These are phyloP conservation scores for Trichomonascaceae sp. DNA, from an alignment of 1,139 yeast genomes.

Conservation along the genomic window DNA sequence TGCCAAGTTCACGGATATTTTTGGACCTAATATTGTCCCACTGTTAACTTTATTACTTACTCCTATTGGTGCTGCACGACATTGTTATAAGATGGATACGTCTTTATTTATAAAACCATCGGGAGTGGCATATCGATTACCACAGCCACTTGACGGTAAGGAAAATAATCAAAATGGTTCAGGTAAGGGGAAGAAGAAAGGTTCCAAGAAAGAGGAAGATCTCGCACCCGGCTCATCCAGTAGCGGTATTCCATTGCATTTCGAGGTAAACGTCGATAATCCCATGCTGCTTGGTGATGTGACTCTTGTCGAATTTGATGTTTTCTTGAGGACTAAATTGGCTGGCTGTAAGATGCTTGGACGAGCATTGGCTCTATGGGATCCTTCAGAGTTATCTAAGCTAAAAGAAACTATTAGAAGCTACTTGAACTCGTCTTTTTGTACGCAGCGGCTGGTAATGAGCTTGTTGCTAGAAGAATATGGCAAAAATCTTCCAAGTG, in stretches of 20 bases:
- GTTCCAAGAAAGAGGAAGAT: slow-evolving; percentile 4
- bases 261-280: slow-evolving; percentile 72
- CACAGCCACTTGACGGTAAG: slow-evolving; percentile 10
- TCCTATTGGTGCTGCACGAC: slow-evolving; percentile 90
- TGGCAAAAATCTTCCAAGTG: slow-evolving; percentile 36
- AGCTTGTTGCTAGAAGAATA: slow-evolving; percentile 71
- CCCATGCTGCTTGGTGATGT: slow-evolving; percentile 92
- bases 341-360: slow-evolving; percentile 78
- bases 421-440: slow-evolving; percentile 54
- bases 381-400: slow-evolving; percentile 30
- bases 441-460: slow-evolving; percentile 73
- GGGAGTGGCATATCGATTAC: slow-evolving; percentile 44
- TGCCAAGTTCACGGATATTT: slow-evolving; percentile 19
- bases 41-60: slow-evolving; percentile 73
- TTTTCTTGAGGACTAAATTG: slow-evolving; percentile 67
- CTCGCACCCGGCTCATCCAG: slow-evolving; percentile 16
- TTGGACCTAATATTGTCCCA: slow-evolving; percentile 48
- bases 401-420: slow-evolving; percentile 28
- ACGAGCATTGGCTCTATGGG: slow-evolving; percentile 51
- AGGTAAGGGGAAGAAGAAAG: slow-evolving; percentile 22
- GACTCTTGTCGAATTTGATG: slow-evolving; percentile 71
- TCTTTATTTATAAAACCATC: slow-evolving; percentile 73
- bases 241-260: slow-evolving; percentile 16
- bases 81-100: slow-evolving; percentile 78
- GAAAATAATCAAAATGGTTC: slow-evolving; percentile 17